Evolutionary conservation across 2,329 filamentous ascomycete genomes (phyloP).

Genomic region (Aspergillus brasiliensis): DNA sequence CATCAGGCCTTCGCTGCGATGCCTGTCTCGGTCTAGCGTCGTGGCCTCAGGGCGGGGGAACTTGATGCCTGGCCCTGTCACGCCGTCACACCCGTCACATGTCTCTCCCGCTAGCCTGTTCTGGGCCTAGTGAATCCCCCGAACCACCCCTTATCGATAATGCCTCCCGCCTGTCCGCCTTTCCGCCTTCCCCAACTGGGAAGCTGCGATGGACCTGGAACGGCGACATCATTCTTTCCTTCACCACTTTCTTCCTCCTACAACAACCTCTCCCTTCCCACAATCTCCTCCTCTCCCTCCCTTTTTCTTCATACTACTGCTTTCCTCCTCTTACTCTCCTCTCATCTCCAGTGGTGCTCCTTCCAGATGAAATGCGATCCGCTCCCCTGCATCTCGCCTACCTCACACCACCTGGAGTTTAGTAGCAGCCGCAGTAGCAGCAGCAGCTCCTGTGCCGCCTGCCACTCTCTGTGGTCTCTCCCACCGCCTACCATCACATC

Average conservation of each 20-base stretch:
- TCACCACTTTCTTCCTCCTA: background rate
- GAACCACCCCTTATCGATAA: conserved; percentile 29
- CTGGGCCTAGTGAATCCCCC: background rate
- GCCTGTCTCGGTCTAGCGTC: conserved; percentile 26
- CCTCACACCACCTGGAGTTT: conserved; percentile 1
- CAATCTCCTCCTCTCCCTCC: background rate
- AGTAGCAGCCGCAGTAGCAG: background rate
- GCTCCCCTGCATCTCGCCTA: background rate
- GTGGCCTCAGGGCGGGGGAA: conserved; percentile 30
- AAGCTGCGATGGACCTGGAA: background rate
- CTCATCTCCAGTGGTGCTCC: background rate
- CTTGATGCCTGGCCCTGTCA: conserved; percentile 22
- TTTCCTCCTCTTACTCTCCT: background rate
- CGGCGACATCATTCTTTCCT: conserved; percentile 12
- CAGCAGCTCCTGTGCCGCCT: conserved; percentile 20
- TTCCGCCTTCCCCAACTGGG: background rate
- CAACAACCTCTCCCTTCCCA: background rate
- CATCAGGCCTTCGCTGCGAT: conserved; percentile 20
- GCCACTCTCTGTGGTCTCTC: conserved; percentile 7
- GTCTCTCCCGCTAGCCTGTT: background rate
- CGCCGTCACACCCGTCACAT: conserved; percentile 21
- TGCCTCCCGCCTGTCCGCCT: conserved; percentile 7
- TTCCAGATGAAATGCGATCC: background rate
- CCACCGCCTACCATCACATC: conserved; percentile 4
- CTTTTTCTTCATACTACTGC: background rate